These are phyloP conservation scores for Huntiella moniliformis DNA, from an alignment of 2,329 filamentous ascomycete genomes.

Conservation along the genomic window DNA sequence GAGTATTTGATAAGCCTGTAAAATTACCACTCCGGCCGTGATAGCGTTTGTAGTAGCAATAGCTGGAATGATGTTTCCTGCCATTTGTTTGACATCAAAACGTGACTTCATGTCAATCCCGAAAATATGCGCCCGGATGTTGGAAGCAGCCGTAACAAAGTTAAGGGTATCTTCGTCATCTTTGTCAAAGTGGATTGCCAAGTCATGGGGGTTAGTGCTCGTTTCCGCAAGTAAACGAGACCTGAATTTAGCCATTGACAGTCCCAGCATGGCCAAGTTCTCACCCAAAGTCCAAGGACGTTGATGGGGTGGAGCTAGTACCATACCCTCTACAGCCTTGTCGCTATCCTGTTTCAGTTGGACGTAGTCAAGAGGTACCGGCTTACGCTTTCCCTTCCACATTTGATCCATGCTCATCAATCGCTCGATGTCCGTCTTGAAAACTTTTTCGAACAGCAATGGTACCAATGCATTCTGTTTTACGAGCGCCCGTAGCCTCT, in stretches of 20 bases:
- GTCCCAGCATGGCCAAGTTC: constrained; percentile 69
- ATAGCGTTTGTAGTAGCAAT: constrained; percentile 98
- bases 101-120: constrained; percentile 74
- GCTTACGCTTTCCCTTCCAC: constrained; percentile 73
- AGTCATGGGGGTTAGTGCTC: constrained; percentile 32
- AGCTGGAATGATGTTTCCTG: constrained; percentile 94
- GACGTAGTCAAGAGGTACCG: constrained; percentile 54
- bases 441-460: constrained; percentile 85
- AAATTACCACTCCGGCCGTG: constrained; percentile 75
- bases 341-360: constrained; percentile 43
- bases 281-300: constrained; percentile 60
- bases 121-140: constrained; percentile 77
- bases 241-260: constrained; percentile 51
- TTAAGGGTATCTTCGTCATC: constrained; percentile 90
- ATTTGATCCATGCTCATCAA: constrained; percentile 80
- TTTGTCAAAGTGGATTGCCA: constrained; percentile 80
- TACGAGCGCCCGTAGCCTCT: constrained; percentile 63
- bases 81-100: constrained; percentile 98
- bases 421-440: constrained; percentile 64
- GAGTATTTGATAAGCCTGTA: constrained; percentile 84
- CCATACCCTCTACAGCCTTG: constrained; percentile 29
- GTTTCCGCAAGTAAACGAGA: constrained; percentile 50
- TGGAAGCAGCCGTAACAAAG: constrained; percentile 80
- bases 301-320: too few species aligned
- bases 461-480: constrained; percentile 59